These are phyloP conservation scores for Usnea hakonensis DNA, from an alignment of 495 filamentous ascomycete genomes.

Conservation along the genomic window DNA sequence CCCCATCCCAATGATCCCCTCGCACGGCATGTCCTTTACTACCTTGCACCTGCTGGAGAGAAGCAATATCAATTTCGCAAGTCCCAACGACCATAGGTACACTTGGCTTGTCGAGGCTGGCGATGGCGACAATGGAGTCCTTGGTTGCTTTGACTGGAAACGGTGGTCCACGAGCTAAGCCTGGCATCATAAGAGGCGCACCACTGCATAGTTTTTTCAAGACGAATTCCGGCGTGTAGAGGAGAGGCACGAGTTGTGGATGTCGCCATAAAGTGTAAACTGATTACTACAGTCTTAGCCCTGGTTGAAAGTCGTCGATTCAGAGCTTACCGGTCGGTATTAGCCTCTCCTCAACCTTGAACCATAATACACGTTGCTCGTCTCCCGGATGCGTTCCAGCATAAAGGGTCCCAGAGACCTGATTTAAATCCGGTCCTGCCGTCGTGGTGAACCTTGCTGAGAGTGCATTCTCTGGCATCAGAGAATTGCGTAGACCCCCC, in stretches of 20 bases:
- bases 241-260: slow-evolving; percentile 51
- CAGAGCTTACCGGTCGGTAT: slow-evolving; percentile 45
- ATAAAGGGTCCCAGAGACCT: slow-evolving; percentile 59
- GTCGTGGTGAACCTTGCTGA: slow-evolving; percentile 66
- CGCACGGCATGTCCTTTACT: slow-evolving; percentile 61
- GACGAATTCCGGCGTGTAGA: slow-evolving; percentile 56
- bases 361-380: slow-evolving; percentile 64
- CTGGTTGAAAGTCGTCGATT: background rate
- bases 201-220: slow-evolving; percentile 57
- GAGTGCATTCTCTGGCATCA: slow-evolving; percentile 57
- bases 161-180: slow-evolving; percentile 60
- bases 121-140: slow-evolving; percentile 57
- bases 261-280: slow-evolving; percentile 42
- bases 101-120: slow-evolving; percentile 50
- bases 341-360: slow-evolving; percentile 56
- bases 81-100: slow-evolving; percentile 59
- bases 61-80: slow-evolving; percentile 59
- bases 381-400: slow-evolving; percentile 48
- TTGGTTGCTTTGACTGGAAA: slow-evolving; percentile 56
- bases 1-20: slow-evolving; percentile 63
- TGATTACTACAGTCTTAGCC: background rate
- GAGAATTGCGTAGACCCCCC: slow-evolving; percentile 49
- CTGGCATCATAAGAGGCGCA: slow-evolving; percentile 70
- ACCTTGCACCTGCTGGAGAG: slow-evolving; percentile 51
- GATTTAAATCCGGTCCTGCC: slow-evolving; percentile 54